A percentile compares a stretch with the other conserved stretches of the same genome.
These are phyloP conservation scores for Backusella tarrabulga DNA, from an alignment of 192 early-diverging fungal genomes.

Conservation along the genomic window DNA sequence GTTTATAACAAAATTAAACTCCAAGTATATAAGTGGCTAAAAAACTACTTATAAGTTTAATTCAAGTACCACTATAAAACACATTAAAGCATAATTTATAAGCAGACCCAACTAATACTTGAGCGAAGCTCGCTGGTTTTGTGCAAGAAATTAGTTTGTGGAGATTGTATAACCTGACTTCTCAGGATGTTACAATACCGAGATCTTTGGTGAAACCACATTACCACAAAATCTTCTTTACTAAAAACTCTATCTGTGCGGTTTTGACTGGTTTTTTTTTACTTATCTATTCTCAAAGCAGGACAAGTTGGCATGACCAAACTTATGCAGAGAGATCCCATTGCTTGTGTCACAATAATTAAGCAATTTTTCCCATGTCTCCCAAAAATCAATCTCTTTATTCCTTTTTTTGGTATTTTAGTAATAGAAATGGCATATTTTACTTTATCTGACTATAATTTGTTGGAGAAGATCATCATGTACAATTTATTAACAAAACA, in stretches of 20 bases:
- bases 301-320: neutral
- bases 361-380: neutral
- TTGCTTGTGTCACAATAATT: neutral
- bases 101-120: neutral
- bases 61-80: neutral
- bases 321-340: neutral
- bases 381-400: neutral
- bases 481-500: neutral
- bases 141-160: neutral
- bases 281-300: neutral
- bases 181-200: neutral
- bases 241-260: neutral
- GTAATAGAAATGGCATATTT: neutral
- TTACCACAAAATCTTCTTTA: neutral
- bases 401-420: constrained; percentile 3
- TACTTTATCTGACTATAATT: neutral
- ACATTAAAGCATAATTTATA: neutral
- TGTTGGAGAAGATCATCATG: neutral
- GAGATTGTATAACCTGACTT: neutral
- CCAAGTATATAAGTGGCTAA: neutral
- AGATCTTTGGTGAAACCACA: neutral
- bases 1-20: neutral
- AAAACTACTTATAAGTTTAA: neutral
- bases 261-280: neutral
- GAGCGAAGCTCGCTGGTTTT: neutral